phyloP scores from a whole-genome alignment of 2,329 filamentous ascomycete species.

The Talaromyces sp. region DNA sequence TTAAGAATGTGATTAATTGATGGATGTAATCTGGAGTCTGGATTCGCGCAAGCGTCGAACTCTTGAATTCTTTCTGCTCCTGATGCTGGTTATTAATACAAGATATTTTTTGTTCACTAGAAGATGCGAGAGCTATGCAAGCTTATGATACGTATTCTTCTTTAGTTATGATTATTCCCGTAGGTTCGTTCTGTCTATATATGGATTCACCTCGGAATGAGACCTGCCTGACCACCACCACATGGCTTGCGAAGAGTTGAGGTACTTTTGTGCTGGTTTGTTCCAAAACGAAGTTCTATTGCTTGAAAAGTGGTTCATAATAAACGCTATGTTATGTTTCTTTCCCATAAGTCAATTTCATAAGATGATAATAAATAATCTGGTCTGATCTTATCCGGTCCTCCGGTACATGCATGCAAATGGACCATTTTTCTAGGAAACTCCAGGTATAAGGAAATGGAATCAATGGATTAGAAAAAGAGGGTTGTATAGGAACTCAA shows the following conservation, averaged over 20 bases:
- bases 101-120: background rate
- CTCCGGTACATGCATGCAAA: background rate
- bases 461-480: background rate
- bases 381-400: background rate
- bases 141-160: too few species aligned
- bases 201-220: too few species aligned
- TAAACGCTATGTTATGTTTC: background rate
- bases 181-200: too few species aligned
- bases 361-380: background rate
- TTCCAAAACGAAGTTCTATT: too few species aligned
- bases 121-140: too few species aligned
- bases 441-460: background rate
- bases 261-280: too few species aligned
- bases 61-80: background rate
- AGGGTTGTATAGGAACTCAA: conserved; percentile 3
- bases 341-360: background rate
- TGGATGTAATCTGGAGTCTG: conserved; percentile 7
- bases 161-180: too few species aligned
- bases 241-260: too few species aligned
- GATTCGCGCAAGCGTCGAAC: background rate
- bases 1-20: conserved; percentile 1
- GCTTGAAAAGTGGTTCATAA: background rate
- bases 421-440: background rate
- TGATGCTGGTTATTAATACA: background rate
- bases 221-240: too few species aligned